A percentile compares a stretch with the other conserved stretches of the same genome.
These are phyloP conservation scores for Linderina pennispora DNA, from an alignment of 192 early-diverging fungal genomes.

Conservation along the genomic window DNA sequence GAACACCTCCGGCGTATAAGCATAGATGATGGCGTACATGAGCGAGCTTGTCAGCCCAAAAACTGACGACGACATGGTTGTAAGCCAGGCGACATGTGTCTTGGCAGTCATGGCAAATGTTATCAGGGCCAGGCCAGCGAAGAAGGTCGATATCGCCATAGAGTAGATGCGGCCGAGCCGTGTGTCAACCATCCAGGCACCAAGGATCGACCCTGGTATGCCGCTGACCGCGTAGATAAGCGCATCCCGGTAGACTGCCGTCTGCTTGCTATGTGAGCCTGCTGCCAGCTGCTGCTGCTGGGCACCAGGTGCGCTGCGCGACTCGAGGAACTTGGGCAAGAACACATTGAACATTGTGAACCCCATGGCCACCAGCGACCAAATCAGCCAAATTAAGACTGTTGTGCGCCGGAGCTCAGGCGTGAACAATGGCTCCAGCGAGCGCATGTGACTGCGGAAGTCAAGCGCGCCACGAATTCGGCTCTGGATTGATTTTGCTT, in stretches of 20 bases:
- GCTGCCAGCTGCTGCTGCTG: not conserved
- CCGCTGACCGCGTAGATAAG: slow-evolving; percentile 70
- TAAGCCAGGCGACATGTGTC: slow-evolving; percentile 38
- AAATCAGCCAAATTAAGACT: slow-evolving; percentile 67
- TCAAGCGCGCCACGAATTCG: slow-evolving; percentile 11
- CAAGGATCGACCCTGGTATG: slow-evolving; percentile 74
- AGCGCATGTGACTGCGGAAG: slow-evolving; percentile 7
- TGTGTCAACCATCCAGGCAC: slow-evolving; percentile 63
- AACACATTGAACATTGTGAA: slow-evolving; percentile 91
- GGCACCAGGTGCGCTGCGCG: slow-evolving; percentile 6
- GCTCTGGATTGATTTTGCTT: not conserved
- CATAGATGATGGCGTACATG: slow-evolving; percentile 82
- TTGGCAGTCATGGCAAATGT: slow-evolving; percentile 59
- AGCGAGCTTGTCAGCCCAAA: slow-evolving; percentile 63
- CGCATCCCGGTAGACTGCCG: slow-evolving; percentile 64
- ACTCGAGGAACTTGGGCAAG: slow-evolving; percentile 70
- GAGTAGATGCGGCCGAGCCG: slow-evolving; percentile 69
- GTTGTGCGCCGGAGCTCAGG: slow-evolving; percentile 56
- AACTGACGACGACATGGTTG: slow-evolving; percentile 54
- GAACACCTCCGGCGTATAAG: slow-evolving; percentile 87
- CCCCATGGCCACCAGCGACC: slow-evolving; percentile 68
- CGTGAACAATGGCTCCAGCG: slow-evolving; percentile 51
- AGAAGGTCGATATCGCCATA: slow-evolving; percentile 71
- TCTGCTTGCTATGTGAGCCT: slow-evolving; percentile 23
- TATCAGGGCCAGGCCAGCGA: slow-evolving; percentile 59